phyloP scores from a whole-genome alignment of 1,139 yeast species.

The Wickerhamomyces sp. region DNA sequence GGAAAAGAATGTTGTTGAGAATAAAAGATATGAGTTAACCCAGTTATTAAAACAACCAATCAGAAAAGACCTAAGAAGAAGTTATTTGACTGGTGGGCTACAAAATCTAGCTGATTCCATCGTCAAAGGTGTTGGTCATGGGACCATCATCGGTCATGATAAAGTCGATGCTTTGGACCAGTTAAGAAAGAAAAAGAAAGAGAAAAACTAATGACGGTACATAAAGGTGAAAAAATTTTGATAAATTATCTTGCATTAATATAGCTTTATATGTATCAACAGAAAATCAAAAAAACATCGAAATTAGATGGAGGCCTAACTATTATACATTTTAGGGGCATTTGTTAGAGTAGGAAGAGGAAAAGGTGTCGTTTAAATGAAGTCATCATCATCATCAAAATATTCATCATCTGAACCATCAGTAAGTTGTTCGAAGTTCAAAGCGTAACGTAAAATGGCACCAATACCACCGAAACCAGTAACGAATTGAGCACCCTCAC shows the following conservation, averaged over 20 bases:
- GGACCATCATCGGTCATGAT: conserved; percentile 65
- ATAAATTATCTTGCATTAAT: not conserved
- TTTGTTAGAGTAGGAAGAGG: not conserved
- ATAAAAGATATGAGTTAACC: conserved; percentile 51
- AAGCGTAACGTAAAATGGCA: conserved; percentile 91
- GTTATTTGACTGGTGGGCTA: conserved; percentile 82
- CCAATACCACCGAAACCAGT: conserved; percentile 99
- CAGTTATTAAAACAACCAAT: conserved; percentile 54
- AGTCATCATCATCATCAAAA: conserved; percentile 63
- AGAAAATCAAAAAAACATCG: not conserved
- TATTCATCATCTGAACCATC: conserved; percentile 89
- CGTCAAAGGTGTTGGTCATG: conserved; percentile 66
- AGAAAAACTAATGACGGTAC: no score
- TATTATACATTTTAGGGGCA: not conserved
- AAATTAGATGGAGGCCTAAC: not conserved
- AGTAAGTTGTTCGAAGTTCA: conserved; percentile 89
- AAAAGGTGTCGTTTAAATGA: conserved; percentile 25
- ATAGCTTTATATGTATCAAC: not conserved
- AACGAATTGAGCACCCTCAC: conserved; percentile 97
- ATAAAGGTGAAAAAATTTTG: no score
- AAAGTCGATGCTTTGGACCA: conserved; percentile 67
- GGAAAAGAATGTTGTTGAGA: conserved; percentile 44
- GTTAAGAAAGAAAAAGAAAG: conserved; percentile 36
- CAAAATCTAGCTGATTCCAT: conserved; percentile 81
- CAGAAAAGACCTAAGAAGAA: conserved; percentile 62